A percentile compares a stretch with the other conserved stretches of the same genome.
Evolutionary conservation across 2,329 filamentous ascomycete species (phyloP).

Genomic region (Zasmidium angulare): DNA sequence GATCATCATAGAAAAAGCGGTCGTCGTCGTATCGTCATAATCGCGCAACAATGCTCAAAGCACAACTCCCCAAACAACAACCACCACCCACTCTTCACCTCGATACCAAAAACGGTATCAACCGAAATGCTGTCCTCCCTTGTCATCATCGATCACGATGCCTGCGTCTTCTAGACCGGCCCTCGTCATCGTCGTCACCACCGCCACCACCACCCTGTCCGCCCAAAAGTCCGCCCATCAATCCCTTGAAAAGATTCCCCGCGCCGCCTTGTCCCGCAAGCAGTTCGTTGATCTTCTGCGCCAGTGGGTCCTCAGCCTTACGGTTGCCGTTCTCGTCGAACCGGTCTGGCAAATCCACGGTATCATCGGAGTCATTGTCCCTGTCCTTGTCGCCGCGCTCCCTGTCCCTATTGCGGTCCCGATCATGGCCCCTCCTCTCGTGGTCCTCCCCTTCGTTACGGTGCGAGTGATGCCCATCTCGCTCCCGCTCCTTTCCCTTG

Average conservation of each 20-base stretch:
- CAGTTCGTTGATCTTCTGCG: conserved; percentile 32
- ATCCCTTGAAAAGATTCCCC: conserved; percentile 28
- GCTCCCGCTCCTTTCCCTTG: conserved; percentile 20
- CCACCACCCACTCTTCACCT: neutral
- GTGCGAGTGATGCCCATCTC: conserved; percentile 4
- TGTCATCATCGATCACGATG: conserved; percentile 6
- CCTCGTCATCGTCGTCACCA: conserved; percentile 17
- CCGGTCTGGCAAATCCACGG: conserved; percentile 37
- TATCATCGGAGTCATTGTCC: conserved; percentile 32
- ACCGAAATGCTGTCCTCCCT: neutral
- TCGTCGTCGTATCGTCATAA: conserved; percentile 6
- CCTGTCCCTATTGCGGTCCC: conserved; percentile 5
- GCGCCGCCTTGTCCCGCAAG: conserved; percentile 30
- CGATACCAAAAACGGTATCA: neutral
- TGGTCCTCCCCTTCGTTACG: neutral
- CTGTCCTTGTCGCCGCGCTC: conserved; percentile 14
- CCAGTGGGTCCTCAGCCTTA: conserved; percentile 30
- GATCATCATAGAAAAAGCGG: neutral
- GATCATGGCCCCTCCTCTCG: neutral
- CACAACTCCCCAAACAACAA: neutral
- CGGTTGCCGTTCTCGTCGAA: conserved; percentile 38
- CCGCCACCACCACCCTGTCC: conserved; percentile 8
- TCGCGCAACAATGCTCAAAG: conserved; percentile 1
- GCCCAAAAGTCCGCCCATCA: conserved; percentile 24
- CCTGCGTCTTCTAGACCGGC: conserved; percentile 20